phyloP scores from a whole-genome alignment of 148 eudicot species.

The Cornus kousa region DNA sequence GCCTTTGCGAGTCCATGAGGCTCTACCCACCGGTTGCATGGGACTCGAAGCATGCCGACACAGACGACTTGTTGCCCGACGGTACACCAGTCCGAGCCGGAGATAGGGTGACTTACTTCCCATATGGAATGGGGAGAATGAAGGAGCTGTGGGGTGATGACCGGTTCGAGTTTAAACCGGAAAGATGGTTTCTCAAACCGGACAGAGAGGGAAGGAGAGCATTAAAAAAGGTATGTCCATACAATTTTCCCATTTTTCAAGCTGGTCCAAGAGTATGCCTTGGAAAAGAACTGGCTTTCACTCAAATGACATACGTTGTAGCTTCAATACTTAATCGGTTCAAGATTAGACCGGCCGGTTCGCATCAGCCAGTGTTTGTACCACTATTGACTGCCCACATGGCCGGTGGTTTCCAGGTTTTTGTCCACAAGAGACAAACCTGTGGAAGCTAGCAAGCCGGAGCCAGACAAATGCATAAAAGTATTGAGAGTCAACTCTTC shows the following conservation, averaged over 20 bases:
- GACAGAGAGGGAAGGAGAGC: constrained; percentile 2
- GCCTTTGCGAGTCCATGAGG: constrained; percentile 35
- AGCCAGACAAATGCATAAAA: background rate
- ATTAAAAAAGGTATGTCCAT: constrained; percentile 18
- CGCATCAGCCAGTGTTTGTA: constrained; percentile 15
- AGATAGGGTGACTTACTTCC: constrained; percentile 33
- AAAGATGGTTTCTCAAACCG: constrained; percentile 26
- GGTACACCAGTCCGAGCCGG: constrained; percentile 28
- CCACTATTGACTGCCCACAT: constrained; percentile 39
- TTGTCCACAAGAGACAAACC: constrained; percentile 16
- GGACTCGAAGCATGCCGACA: constrained; percentile 34
- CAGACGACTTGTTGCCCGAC: constrained; percentile 30
- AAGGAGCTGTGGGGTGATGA: constrained; percentile 31
- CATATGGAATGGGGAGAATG: constrained; percentile 45
- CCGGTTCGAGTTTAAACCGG: constrained; percentile 29
- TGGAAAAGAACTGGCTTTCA: constrained; percentile 51
- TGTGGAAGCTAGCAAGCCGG: too few relatives aligned
- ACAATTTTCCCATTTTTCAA: constrained; percentile 36
- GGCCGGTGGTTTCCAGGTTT: constrained; percentile 38
- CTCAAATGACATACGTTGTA: constrained; percentile 53
- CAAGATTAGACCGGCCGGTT: constrained; percentile 21
- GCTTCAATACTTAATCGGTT: constrained; percentile 39
- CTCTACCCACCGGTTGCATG: constrained; percentile 35
- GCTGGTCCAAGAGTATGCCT: constrained; percentile 53
- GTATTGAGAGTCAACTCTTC: constrained; percentile 5